Conservation (phyloP, 139 green algal genomes). For the Tetradesmus obliquus region DNA sequence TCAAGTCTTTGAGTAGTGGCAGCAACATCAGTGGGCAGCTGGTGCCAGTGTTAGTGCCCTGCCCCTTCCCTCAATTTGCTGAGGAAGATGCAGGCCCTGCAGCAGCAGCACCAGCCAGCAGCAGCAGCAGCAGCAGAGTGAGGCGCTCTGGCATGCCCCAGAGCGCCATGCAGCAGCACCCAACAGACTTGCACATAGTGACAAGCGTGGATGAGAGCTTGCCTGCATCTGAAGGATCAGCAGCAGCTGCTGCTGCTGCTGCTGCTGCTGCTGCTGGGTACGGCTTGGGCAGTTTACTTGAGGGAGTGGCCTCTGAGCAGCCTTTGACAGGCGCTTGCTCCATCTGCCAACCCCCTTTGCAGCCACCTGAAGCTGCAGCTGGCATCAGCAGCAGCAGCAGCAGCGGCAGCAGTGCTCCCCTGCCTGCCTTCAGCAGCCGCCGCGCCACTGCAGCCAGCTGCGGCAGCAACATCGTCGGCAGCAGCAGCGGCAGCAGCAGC, state of each 20-base stretch:
- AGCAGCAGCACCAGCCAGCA: background rate
- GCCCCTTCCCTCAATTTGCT: background rate
- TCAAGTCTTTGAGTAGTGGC: background rate
- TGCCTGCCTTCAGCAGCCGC: background rate
- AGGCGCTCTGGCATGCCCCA: background rate
- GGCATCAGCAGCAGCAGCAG: background rate
- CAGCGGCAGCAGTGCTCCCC: background rate
- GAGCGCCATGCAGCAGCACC: background rate
- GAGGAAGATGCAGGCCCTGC: background rate
- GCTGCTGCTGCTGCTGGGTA: too few relatives aligned
- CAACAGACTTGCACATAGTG: background rate
- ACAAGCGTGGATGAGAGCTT: background rate
- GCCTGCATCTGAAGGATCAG: background rate
- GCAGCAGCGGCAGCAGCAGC: background rate
- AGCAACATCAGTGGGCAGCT: background rate
- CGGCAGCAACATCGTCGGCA: background rate
- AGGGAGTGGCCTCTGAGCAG: background rate
- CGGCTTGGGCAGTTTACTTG: background rate
- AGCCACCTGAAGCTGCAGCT: background rate
- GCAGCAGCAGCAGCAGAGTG: slow-evolving; percentile 16
- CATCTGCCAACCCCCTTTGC: too few relatives aligned
- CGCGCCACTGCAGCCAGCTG: background rate
- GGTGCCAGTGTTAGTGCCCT: background rate
- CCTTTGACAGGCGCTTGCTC: background rate
- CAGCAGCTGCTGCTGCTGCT: background rate